Evolutionary conservation across 345 rosid genomes (phyloP), one percentile per base, ranked within the genome.

Genomic region (Bruguiera parviflora): DNA sequence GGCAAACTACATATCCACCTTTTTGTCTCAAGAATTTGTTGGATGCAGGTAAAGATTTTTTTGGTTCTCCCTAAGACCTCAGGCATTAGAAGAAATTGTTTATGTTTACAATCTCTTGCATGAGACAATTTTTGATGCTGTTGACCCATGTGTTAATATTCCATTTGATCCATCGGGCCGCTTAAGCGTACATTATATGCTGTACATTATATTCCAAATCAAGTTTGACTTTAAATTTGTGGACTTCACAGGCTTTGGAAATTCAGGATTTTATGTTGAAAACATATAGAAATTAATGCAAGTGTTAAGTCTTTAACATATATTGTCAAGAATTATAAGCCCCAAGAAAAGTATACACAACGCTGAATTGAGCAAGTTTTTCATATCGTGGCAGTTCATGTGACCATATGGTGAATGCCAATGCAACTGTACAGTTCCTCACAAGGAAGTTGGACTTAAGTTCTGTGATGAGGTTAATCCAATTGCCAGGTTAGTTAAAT

Each of bases 391-490:
- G 29, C 1, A 39, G 18, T 55, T 66, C 33, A 32, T 63, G 16
- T 2, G 13, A 10, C 22, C 35, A 53, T 19, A 53, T 60, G 49
- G 47, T 53, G 13, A 64, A 53, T 57, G 11, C 47, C 22, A 61
- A 56, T 69, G 65, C 81, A 82, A 86, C 65, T 82, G 65, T 61
- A 82, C 86, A 24, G 82, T 81, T 75, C 86, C 89, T 71, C 82
- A 83, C 82, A 83, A 85, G 71, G 87, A 83, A 53, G 85, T 69
- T 61, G 89, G 80, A 69, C 76, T 85, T 29, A 71, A 67, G 53
- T 85, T 83, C 76, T 85, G 89, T 58, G 86, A 83, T 52, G 89
- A 83, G 72, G 62, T 83, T 4, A 79, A 85, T 78, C 86, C 89
- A 52, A 58, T 82, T 55, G 89, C 89, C 5, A 74, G 77, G 89